Percentiles rank a stretch among this genome's conserved stretches.
Evolutionary conservation across 2,329 filamentous ascomycete species (phyloP).

Genomic region (Diaporthe longicolla): DNA sequence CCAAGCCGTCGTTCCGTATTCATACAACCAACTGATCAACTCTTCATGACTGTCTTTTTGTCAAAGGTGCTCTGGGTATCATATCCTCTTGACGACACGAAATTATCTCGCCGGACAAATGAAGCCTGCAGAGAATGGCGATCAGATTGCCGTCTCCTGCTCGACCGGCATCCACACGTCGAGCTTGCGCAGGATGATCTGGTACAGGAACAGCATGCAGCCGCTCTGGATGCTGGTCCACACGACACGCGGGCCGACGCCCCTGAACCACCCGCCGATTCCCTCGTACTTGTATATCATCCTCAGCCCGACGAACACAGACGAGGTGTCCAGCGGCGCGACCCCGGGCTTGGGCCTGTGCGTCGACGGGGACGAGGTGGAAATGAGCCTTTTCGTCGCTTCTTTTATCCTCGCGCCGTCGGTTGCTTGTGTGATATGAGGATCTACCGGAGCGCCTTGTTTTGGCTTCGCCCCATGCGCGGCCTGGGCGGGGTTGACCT

Average conservation of each 20-base stretch:
- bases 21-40: conserved; percentile 38
- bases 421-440: conserved; percentile 45
- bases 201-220: conserved; percentile 96
- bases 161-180: conserved; percentile 63
- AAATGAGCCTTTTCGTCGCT: conserved; percentile 80
- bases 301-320: conserved; percentile 84
- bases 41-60: conserved; percentile 5
- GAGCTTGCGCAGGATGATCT: conserved; percentile 85
- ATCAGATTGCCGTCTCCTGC: conserved; percentile 35
- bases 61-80: conserved; percentile 39
- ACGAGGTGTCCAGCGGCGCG: conserved; percentile 87
- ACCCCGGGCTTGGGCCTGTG: conserved; percentile 84
- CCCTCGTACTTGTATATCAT: conserved; percentile 95
- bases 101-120: conserved; percentile 6
- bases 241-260: conserved; percentile 90
- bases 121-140: conserved; percentile 4
- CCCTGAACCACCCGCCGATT: conserved; percentile 90
- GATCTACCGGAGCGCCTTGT: conserved; percentile 39
- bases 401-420: conserved; percentile 52
- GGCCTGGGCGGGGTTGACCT: conserved; percentile 67
- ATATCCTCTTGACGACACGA: conserved; percentile 32
- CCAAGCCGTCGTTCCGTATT: conserved; percentile 38
- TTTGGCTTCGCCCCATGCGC: conserved; percentile 44
- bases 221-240: conserved; percentile 99
- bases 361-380: conserved; percentile 90